Percentiles rank a stretch among this genome's conserved stretches.
phyloP scores from a whole-genome alignment of 495 filamentous ascomycete species.

The Penicillium tannophilum region DNA sequence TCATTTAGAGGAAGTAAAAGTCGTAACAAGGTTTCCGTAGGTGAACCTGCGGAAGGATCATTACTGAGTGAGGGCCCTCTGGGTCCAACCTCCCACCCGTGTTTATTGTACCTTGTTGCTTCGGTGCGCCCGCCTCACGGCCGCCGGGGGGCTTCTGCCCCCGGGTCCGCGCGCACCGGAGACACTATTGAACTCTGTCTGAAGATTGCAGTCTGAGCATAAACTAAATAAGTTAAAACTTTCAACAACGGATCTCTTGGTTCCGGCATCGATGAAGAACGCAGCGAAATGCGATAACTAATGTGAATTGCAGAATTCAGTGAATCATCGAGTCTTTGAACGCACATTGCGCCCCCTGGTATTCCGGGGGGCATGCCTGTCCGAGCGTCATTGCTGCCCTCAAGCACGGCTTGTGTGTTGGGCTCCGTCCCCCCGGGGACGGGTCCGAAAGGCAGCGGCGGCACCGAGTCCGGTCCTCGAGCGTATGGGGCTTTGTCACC shows the following conservation, averaged over 20 bases:
- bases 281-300: conserved; percentile 74
- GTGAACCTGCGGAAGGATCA: conserved; percentile 72
- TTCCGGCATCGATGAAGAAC: conserved; percentile 74
- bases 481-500: conserved; percentile 45
- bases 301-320: conserved; percentile 72
- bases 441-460: conserved; percentile 50
- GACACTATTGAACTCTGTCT: conserved; percentile 33
- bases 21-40: conserved; percentile 77
- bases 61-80: conserved; percentile 48
- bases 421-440: conserved; percentile 35
- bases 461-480: conserved; percentile 40
- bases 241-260: conserved; percentile 73
- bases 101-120: conserved; percentile 42
- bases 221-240: conserved; percentile 50
- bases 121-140: conserved; percentile 33
- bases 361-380: conserved; percentile 68
- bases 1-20: conserved; percentile 77
- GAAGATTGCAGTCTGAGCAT: conserved; percentile 39
- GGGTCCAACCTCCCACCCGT: conserved; percentile 34
- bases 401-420: conserved; percentile 52
- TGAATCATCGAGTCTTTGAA: conserved; percentile 77
- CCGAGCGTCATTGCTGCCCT: conserved; percentile 63
- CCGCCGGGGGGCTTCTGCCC: conserved; percentile 27
- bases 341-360: conserved; percentile 66
- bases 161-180: conserved; percentile 33